These are phyloP conservation scores for Cutaneotrichosporon sp. DNA, from an alignment of 1,284 basidiomycete species.

Conservation along the genomic window DNA sequence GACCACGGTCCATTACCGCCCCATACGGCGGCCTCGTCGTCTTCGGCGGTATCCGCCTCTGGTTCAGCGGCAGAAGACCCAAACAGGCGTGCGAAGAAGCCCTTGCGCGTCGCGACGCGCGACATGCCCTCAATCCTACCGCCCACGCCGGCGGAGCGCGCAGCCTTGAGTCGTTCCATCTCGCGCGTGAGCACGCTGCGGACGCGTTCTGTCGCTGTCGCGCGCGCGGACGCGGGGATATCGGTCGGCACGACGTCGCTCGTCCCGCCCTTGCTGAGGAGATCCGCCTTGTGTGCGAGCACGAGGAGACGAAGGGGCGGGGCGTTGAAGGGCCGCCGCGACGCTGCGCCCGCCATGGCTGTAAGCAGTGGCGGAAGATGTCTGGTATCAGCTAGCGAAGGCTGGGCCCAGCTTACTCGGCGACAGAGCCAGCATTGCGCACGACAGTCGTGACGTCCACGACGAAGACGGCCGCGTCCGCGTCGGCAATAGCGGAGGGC, in stretches of 20 bases:
- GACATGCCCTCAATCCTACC: slow-evolving; percentile 44
- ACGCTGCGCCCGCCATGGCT: slow-evolving; percentile 27
- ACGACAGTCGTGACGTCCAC: slow-evolving; percentile 40
- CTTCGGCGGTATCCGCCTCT: slow-evolving; percentile 22
- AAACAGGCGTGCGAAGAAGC: slow-evolving; percentile 28
- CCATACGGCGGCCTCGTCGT: slow-evolving; percentile 40
- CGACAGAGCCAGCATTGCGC: slow-evolving; percentile 36
- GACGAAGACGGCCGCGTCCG: slow-evolving; percentile 41
- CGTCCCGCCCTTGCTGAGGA: slow-evolving; percentile 28
- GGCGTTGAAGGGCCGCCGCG: slow-evolving; percentile 19
- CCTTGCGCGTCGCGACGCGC: slow-evolving; percentile 24
- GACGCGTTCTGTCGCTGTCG: slow-evolving; percentile 34
- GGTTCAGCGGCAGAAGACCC: slow-evolving; percentile 12
- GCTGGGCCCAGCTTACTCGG: slow-evolving; percentile 35
- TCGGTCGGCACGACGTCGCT: slow-evolving; percentile 7
- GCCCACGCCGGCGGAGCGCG: slow-evolving; percentile 27
- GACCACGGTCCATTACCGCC: slow-evolving; percentile 37
- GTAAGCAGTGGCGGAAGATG: slow-evolving; percentile 41
- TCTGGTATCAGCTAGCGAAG: slow-evolving; percentile 19
- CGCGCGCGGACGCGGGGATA: slow-evolving; percentile 20
- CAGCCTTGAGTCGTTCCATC: slow-evolving; percentile 43
- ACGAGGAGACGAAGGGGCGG: slow-evolving; percentile 35
- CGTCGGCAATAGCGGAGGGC: slow-evolving; percentile 26
- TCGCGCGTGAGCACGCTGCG: slow-evolving; percentile 41
- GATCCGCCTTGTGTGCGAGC: slow-evolving; percentile 44